These are phyloP conservation scores for Saksenaea vasiformis DNA, from an alignment of 371 early-diverging fungal genomes.

Conservation along the genomic window DNA sequence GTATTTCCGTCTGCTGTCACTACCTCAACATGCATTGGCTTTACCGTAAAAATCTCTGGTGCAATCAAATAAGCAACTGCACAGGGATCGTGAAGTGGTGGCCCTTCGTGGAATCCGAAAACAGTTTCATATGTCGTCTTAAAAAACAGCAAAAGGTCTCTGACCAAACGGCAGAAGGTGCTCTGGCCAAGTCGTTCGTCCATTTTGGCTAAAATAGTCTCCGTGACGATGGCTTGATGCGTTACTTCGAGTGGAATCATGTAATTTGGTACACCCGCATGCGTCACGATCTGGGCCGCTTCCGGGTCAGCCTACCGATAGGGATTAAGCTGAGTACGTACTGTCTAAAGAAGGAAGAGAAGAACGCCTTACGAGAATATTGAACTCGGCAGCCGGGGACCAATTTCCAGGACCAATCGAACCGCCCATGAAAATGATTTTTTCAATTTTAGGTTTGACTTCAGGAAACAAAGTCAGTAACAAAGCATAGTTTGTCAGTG, in stretches of 20 bases:
- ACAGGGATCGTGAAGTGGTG: constrained; percentile 35
- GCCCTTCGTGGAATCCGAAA: constrained; percentile 21
- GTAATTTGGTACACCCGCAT: constrained; percentile 19
- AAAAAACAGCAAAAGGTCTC: constrained; percentile 26
- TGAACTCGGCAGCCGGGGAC: constrained; percentile 36
- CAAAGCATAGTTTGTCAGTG: constrained; percentile 41
- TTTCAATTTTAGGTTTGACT: constrained; percentile 23
- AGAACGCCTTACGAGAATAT: constrained; percentile 20
- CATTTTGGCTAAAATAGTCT: constrained; percentile 19
- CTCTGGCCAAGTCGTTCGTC: constrained; percentile 8
- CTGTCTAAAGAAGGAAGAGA: background rate
- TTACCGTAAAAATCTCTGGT: constrained; percentile 20
- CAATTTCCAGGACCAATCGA: constrained; percentile 31
- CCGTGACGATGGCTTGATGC: constrained; percentile 16
- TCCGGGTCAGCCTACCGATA: constrained; percentile 30
- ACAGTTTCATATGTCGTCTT: constrained; percentile 21
- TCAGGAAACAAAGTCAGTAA: constrained; percentile 38
- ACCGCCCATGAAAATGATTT: constrained; percentile 40
- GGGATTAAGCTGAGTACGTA: background rate
- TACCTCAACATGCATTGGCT: constrained; percentile 20
- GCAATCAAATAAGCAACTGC: constrained; percentile 29
- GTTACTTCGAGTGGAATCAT: constrained; percentile 44
- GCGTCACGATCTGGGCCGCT: constrained; percentile 33
- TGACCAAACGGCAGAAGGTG: constrained; percentile 21
- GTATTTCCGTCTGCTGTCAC: constrained; percentile 15